A percentile compares a stretch with the other conserved stretches of the same genome.
Conservation (phyloP, 1,284 basidiomycete species). For the Inonotus obliquus region DNA sequence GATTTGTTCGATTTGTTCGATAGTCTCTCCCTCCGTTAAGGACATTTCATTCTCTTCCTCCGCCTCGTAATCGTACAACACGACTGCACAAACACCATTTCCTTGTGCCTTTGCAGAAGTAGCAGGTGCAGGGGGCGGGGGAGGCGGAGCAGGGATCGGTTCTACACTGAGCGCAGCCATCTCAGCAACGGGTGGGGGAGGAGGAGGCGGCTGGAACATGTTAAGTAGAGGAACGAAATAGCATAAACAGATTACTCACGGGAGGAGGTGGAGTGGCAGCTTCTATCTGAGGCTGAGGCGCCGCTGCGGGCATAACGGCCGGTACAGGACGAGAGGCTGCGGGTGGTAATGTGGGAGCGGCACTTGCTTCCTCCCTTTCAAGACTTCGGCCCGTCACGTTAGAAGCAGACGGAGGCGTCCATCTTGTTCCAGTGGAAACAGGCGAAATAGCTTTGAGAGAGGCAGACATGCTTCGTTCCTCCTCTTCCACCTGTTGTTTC, state of each 20-base stretch:
- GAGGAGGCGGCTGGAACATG: constrained; percentile 25
- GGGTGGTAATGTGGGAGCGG: constrained; percentile 28
- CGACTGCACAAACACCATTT: constrained; percentile 56
- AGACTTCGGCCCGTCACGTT: constrained; percentile 17
- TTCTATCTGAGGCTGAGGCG: constrained; percentile 23
- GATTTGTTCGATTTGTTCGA: constrained; percentile 80
- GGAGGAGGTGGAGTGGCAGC: constrained; percentile 28
- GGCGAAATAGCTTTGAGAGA: constrained; percentile 35
- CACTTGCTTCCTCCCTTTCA: too few species aligned
- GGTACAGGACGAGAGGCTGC: constrained; percentile 27
- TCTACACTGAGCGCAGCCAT: constrained; percentile 35
- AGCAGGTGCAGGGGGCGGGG: constrained; percentile 28
- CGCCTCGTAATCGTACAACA: constrained; percentile 78
- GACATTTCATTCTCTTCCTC: constrained; percentile 83
- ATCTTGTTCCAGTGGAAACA: constrained; percentile 21
- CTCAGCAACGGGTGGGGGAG: constrained; percentile 33
- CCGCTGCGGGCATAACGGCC: constrained; percentile 23
- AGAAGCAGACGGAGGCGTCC: constrained; percentile 27
- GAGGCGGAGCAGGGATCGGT: constrained; percentile 37
- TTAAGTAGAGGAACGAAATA: neutral
- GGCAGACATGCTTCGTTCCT: constrained; percentile 60
- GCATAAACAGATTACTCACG: constrained; percentile 6
- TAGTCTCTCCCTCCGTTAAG: constrained; percentile 75
- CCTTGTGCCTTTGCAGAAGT: constrained; percentile 32
- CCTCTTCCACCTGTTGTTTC: constrained; percentile 80